These are phyloP conservation scores for Pseudozyma sp. DNA, from an alignment of 1,284 basidiomycete species.

Conservation along the genomic window DNA sequence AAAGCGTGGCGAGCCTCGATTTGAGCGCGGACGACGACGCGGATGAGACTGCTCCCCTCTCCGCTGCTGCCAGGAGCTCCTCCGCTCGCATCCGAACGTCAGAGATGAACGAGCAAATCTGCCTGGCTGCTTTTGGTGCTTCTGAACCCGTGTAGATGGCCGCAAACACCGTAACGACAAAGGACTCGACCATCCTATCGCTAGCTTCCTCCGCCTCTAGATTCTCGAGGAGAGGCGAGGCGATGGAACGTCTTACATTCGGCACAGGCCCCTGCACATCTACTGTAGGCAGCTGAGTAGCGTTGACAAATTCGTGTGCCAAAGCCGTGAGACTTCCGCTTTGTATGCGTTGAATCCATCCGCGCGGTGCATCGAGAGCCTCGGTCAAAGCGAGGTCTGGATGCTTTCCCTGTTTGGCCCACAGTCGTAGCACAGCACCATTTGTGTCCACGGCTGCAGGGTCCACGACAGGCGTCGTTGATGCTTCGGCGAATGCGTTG, in stretches of 20 bases:
- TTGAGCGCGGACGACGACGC: conserved; percentile 7
- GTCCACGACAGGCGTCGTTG: conserved; percentile 9
- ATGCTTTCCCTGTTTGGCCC: conserved; percentile 53
- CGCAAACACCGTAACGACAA: conserved; percentile 18
- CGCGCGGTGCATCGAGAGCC: conserved; percentile 28
- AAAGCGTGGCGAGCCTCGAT: conserved; percentile 22
- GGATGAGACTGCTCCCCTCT: not conserved
- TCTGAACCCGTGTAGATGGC: conserved; percentile 7
- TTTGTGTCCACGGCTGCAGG: not conserved
- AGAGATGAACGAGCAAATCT: conserved; percentile 11
- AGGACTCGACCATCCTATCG: conserved; percentile 15
- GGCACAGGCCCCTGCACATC: not conserved
- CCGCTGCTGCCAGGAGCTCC: conserved; percentile 6
- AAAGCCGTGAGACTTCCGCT: conserved; percentile 55
- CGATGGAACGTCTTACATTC: conserved; percentile 11
- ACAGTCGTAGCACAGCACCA: conserved; percentile 22
- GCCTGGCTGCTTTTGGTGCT: not conserved
- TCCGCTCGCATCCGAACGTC: conserved; percentile 18
- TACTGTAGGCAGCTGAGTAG: conserved; percentile 46
- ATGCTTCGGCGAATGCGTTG: not conserved
- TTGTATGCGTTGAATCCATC: conserved; percentile 57
- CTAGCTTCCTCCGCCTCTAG: not conserved
- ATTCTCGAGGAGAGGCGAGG: conserved; percentile 10
- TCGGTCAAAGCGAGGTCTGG: conserved; percentile 51
- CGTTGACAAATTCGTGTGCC: conserved; percentile 64